Evolutionary conservation across 768 basidiomycete species (phyloP).

Genomic region (Pleurotus platypus): DNA sequence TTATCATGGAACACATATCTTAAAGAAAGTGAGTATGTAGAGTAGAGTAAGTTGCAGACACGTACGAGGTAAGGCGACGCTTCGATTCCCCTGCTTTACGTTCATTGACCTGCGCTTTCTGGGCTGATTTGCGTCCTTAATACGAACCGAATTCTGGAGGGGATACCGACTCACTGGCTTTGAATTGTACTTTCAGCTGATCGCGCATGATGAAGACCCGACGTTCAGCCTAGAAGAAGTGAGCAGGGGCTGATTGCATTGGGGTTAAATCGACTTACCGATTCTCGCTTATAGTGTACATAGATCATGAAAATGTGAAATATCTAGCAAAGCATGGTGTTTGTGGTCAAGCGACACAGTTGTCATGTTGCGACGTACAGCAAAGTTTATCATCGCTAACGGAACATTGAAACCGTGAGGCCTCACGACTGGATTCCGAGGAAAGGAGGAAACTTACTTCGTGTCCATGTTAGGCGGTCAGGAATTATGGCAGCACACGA

Average conservation of each 20-base stretch:
- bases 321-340: not conserved
- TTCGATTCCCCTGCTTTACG: conserved; percentile 78
- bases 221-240: conserved; percentile 52
- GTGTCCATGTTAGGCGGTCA: conserved; percentile 11
- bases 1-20: conserved; percentile 80
- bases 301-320: conserved; percentile 63
- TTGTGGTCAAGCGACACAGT: too few species aligned
- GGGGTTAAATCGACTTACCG: conserved; percentile 29
- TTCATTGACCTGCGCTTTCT: conserved; percentile 77
- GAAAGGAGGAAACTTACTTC: conserved; percentile 10
- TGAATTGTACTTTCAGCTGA: conserved; percentile 75
- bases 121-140: conserved; percentile 40
- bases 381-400: conserved; percentile 44
- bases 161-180: conserved; percentile 23
- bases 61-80: conserved; percentile 69
- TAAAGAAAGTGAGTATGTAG: not conserved
- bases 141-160: too few species aligned
- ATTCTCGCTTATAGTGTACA: conserved; percentile 65
- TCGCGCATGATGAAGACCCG: conserved; percentile 66
- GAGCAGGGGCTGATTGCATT: conserved; percentile 16
- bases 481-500: conserved; percentile 12
- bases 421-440: not conserved
- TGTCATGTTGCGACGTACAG: conserved; percentile 19
- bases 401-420: not conserved
- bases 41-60: conserved; percentile 25